Percentiles rank a stretch among this genome's conserved stretches.
phyloP scores from a whole-genome alignment of 257 asterid species.

The Osmanthus fragrans region DNA sequence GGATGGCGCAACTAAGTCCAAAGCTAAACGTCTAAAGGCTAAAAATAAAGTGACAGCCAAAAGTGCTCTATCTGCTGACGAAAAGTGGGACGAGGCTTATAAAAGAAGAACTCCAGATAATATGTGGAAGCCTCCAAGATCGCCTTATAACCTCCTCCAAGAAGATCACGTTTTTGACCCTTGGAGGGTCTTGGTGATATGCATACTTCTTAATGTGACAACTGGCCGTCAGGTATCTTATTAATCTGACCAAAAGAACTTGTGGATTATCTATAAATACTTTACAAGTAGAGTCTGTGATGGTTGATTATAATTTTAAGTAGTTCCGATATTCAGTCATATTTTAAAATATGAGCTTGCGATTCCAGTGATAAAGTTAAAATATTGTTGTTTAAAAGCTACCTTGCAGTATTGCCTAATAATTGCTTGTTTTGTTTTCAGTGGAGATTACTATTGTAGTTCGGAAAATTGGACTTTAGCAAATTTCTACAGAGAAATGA shows the following conservation, averaged over 20 bases:
- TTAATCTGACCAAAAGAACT: background rate
- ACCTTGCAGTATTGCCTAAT: background rate
- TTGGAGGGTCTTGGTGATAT: constrained; percentile 90
- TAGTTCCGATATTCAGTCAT: background rate
- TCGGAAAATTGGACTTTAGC: background rate
- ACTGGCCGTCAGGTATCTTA: constrained; percentile 66
- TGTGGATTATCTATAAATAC: background rate
- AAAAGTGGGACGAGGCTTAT: constrained; percentile 72
- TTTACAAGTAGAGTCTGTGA: background rate
- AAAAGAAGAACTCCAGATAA: constrained; percentile 52
- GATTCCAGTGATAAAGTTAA: too few relatives aligned
- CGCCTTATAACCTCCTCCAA: constrained; percentile 73
- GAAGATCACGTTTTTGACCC: constrained; percentile 90
- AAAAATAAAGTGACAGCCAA: constrained; percentile 13
- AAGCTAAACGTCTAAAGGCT: background rate
- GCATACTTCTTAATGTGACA: constrained; percentile 83
- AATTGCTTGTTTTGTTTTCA: background rate
- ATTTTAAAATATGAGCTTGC: background rate
- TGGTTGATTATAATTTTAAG: background rate
- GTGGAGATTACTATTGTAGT: background rate
- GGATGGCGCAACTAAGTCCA: constrained; percentile 22
- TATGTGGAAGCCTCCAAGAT: constrained; percentile 82
- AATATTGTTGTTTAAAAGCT: background rate
- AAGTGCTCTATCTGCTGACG: constrained; percentile 46
- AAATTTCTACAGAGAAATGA: background rate